Conservation (phyloP, 305 asterid species). For the Fraxinus ornus region DNA sequence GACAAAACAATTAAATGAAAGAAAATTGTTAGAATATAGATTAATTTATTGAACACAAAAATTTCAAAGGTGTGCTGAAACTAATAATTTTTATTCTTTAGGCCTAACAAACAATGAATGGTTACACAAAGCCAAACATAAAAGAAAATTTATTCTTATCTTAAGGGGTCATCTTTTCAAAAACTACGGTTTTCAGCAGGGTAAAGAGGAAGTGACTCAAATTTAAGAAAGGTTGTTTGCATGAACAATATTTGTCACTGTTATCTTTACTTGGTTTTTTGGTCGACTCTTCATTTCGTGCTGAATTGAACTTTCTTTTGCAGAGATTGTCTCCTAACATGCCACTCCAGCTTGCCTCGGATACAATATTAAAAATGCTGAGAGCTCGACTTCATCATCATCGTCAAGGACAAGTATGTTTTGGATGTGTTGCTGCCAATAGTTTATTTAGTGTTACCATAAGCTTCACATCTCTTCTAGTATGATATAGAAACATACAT, state of each 20-base stretch:
- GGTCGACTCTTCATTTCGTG: slow-evolving; percentile 8
- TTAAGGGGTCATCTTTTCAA: not conserved
- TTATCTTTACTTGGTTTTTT: not conserved
- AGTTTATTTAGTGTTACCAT: slow-evolving; percentile 8
- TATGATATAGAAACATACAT: not conserved
- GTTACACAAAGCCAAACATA: not conserved
- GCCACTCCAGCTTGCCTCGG: slow-evolving; percentile 91
- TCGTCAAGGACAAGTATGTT: slow-evolving; percentile 79
- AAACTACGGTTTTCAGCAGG: slow-evolving; percentile 5
- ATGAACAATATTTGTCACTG: not conserved
- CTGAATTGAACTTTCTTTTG: slow-evolving; percentile 24
- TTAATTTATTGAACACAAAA: not conserved
- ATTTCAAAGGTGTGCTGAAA: not conserved
- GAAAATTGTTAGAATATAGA: not conserved
- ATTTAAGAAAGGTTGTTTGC: not conserved
- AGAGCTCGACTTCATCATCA: slow-evolving; percentile 92
- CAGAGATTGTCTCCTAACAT: slow-evolving; percentile 83
- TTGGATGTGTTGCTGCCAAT: slow-evolving; percentile 8
- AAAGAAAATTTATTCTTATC: not conserved
- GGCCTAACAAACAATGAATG: slow-evolving; percentile 17
- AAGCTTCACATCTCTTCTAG: not conserved
- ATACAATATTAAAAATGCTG: slow-evolving; percentile 73
- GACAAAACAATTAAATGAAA: not conserved
- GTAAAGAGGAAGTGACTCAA: not conserved
- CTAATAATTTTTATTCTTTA: not conserved